These are phyloP conservation scores for Rhizopus microsporus DNA, from an alignment of 371 early-diverging fungal genomes.

Conservation along the genomic window DNA sequence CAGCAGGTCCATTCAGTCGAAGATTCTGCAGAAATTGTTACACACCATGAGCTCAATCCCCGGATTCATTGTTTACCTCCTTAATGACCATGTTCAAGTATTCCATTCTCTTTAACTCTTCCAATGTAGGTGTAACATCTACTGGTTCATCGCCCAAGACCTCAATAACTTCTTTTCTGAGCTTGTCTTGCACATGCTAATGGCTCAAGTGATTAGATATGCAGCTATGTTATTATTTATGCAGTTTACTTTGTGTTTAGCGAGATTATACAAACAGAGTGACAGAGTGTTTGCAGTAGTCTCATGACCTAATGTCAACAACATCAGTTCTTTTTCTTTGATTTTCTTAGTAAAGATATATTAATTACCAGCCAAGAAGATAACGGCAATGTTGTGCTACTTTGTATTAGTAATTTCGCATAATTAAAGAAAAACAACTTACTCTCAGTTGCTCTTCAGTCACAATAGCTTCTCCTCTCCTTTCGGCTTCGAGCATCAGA, in stretches of 20 bases:
- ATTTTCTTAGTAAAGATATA: too few relatives aligned
- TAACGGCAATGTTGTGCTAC: slow-evolving; percentile 18
- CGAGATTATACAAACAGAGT: slow-evolving; percentile 33
- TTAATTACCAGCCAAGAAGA: slow-evolving; percentile 21
- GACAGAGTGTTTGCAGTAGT: slow-evolving; percentile 35
- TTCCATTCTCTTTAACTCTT: slow-evolving; percentile 41
- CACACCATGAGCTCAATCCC: neutral
- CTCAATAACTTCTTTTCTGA: slow-evolving; percentile 11
- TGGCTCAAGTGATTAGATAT: neutral
- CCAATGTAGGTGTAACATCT: slow-evolving; percentile 28
- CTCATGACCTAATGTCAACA: slow-evolving; percentile 20
- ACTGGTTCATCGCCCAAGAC: slow-evolving; percentile 16
- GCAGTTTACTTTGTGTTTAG: slow-evolving; percentile 23
- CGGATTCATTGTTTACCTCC: slow-evolving; percentile 16
- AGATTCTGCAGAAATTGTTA: slow-evolving; percentile 15
- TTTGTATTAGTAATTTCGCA: too few relatives aligned
- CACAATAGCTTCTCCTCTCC: slow-evolving; percentile 18
- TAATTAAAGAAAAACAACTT: neutral
- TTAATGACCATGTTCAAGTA: slow-evolving; percentile 49
- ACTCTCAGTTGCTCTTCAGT: slow-evolving; percentile 18
- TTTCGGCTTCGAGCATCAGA: slow-evolving; percentile 38
- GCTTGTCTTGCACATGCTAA: slow-evolving; percentile 24
- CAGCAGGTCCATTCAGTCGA: slow-evolving; percentile 14
- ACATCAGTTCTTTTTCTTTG: too few relatives aligned
- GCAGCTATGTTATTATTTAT: neutral